Conservation (phyloP, 805 yeast genomes). For the Starmerella bacillaris region DNA sequence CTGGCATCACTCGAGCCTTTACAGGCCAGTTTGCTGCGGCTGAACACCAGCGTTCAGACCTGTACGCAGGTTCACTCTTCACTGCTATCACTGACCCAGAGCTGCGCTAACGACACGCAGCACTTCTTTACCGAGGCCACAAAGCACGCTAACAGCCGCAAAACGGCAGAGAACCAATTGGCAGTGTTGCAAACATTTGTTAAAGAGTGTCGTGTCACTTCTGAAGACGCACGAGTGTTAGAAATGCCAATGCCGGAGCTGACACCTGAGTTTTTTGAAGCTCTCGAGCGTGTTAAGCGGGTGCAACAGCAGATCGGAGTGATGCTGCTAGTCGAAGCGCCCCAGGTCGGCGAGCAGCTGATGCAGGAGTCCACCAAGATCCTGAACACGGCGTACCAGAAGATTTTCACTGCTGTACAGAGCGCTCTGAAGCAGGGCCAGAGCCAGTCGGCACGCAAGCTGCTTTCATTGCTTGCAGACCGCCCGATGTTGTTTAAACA, state of each 20-base stretch:
- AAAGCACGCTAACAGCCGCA: neutral
- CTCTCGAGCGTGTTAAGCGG: constrained; percentile 40
- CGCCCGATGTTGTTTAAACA: constrained; percentile 32
- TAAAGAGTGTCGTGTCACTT: neutral
- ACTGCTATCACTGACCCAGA: constrained; percentile 11
- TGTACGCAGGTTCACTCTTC: constrained; percentile 11
- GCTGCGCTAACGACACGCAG: neutral
- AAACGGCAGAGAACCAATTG: neutral
- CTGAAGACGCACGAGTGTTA: neutral
- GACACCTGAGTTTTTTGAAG: constrained; percentile 38
- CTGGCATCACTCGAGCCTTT: constrained; percentile 23
- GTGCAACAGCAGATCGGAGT: constrained; percentile 54
- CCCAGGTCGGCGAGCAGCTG: constrained; percentile 30
- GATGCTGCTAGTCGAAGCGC: constrained; percentile 34
- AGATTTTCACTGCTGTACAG: constrained; percentile 31
- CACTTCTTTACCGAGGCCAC: neutral
- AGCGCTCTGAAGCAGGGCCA: constrained; percentile 14
- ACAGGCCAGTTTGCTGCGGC: constrained; percentile 16
- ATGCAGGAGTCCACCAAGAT: constrained; percentile 25
- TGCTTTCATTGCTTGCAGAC: constrained; percentile 20
- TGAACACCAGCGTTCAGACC: constrained; percentile 16
- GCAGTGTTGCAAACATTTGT: neutral
- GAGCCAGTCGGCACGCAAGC: constrained; percentile 6
- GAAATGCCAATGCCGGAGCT: constrained; percentile 13
- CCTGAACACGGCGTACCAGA: constrained; percentile 36